Percentiles rank a stretch among this genome's conserved stretches.
phyloP scores from a whole-genome alignment of 2,329 filamentous ascomycete genomes.

The Teratosphaeria pseudoeucalypti region DNA sequence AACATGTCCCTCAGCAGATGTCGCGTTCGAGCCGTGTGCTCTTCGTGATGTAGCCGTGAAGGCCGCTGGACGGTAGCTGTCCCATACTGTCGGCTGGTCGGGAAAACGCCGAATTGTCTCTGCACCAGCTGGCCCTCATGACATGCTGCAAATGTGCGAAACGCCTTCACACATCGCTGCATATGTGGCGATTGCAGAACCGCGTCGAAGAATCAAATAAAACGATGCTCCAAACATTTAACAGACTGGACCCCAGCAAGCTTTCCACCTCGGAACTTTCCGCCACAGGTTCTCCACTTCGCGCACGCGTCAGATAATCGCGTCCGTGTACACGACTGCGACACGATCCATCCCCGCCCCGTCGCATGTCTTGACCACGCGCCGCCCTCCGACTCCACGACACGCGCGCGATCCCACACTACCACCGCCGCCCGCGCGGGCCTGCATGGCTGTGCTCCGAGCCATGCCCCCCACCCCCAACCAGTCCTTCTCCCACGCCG shows the following conservation, averaged over 20 bases:
- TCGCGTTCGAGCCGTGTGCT: conserved; percentile 15
- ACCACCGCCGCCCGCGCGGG: not conserved
- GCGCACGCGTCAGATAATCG: not conserved
- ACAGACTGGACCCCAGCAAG: not conserved
- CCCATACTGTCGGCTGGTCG: not conserved
- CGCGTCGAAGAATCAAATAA: not conserved
- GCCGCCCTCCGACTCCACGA: not conserved
- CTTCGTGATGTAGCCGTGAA: not conserved
- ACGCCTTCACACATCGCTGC: not conserved
- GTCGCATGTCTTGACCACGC: not conserved
- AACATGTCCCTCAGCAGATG: conserved; percentile 47
- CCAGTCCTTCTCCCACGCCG: conserved; percentile 16
- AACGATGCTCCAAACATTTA: not conserved
- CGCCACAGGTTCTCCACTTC: not conserved
- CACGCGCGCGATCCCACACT: not conserved
- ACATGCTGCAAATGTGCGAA: not conserved
- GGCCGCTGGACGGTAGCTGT: not conserved
- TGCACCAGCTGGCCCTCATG: not conserved
- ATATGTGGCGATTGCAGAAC: not conserved
- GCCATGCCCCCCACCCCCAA: conserved; percentile 23
- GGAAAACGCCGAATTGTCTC: not conserved
- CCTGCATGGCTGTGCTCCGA: conserved; percentile 8
- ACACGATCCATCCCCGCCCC: not conserved
- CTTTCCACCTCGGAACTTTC: not conserved
- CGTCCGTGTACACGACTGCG: not conserved